Base-by-base conservation (phyloP, 2,329 filamentous ascomycete species). In the Parafenestella ontariensis region DNA sequence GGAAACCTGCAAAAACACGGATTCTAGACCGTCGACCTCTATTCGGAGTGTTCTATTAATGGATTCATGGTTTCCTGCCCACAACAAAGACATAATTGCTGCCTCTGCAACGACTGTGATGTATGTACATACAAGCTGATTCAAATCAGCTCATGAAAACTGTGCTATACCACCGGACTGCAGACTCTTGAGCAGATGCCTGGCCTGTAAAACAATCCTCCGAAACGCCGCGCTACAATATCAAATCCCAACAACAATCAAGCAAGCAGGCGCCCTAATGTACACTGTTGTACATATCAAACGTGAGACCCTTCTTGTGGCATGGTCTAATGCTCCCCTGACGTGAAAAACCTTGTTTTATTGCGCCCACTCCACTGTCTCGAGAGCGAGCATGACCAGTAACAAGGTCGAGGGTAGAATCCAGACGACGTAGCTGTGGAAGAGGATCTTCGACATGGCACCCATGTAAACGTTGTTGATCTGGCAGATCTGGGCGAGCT, bases 381-480 rank as follows among this genome's bases (percentile, higher is more conserved):
- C 92, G 45, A 99, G 82, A 18, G 94, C 95, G 71, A 90, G 85
- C 85, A 98, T 89, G 49, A 99, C 95, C 39, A 98, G 84, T 31
- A 96, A 72, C 37, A 99, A 84, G 1, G 95, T 99, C 34, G 92
- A 96, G 1, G 95, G 95, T 46, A 99, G 83, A 65, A 99, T 98
- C 91, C 92, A 96, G 60, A 97, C 88, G 55, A 99, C 92, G 72
- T 96, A 96, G 78, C 94, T 97, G 81, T 97, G 94, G 81, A 98
- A 96, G 46, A 98, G 79, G 52, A 99, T 84, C 74, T 87, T 90
- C 58, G 91, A 90, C 93, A 99, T 98, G 44, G 95, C 92, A 17
- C 89, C 87, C 81, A 98, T 94, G 76, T 92, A 99, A 9, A 99
- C 95, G 59, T 89, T 89, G 77, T 99, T 99, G 79, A 98, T 90